Evolutionary conservation across 148 eudicot genomes (phyloP), one percentile per base, ranked within the genome.

Genomic region (Cornus controversa): DNA sequence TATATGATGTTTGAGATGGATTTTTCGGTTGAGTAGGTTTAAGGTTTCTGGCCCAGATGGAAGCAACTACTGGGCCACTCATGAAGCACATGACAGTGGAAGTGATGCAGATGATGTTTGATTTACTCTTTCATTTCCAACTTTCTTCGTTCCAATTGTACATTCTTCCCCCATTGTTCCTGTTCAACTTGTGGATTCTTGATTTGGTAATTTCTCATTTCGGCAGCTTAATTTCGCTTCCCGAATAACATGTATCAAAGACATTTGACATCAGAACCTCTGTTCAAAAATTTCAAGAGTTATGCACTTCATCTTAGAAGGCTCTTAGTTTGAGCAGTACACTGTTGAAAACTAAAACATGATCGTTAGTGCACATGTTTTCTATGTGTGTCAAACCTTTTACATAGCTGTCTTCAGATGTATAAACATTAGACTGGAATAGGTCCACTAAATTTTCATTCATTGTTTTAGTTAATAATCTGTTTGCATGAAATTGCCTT

Each of bases 21-120:
- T 29, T 57, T 20, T 50, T 69, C 14, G 20, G n/a, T 77, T 71
- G 73, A 77, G 67, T 90, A 96, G 99, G 91, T 89, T 83, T 79
- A 93, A 90, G 92, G 81, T 93, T 64, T 82, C 80, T 6, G 99
- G 97, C 8, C 99, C 99, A 15, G 94, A 96, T 84, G 98, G 92
- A 69, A 91, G 83, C 89, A 85, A 83, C 78, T 96, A 96, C 74
- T 93, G 97, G 94, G 84, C 70, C 5, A 85, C 83, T 71, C 91
- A 85, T 77, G 97, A 87, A 78, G 83, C 84, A 8, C 91, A 90
- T 76, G 70, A 89, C 27, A 90, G 90, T 58, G 98, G 97, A 79
- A 93, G 97, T 80, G 99, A 96, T 80, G 86, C 91, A 4, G 98
- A 93, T 70, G 98, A 96, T 77, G 91, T 75, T 66, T 91, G 86